Conservation (phyloP, 805 yeast species). For the Myxozyma neotropica region DNA sequence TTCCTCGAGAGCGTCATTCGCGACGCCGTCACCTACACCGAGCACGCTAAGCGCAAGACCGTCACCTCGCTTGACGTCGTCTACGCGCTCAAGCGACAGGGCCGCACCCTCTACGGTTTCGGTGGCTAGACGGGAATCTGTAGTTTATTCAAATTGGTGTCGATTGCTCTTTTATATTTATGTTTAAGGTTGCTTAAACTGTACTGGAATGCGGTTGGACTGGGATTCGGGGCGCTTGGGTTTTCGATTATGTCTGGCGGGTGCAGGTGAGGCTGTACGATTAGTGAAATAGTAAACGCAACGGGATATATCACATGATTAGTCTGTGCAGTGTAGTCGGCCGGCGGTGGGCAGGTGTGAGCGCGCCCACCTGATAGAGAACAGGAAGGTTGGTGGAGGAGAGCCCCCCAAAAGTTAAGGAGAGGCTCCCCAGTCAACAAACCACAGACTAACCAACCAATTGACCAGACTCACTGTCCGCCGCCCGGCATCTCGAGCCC, state of each 20-base stretch:
- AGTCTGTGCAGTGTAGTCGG: too few relatives aligned
- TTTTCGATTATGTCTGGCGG: neutral
- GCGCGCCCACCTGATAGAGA: too few relatives aligned
- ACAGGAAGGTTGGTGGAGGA: too few relatives aligned
- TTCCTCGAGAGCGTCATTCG: slow-evolving; percentile 97
- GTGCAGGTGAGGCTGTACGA: too few relatives aligned
- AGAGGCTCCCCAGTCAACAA: too few relatives aligned
- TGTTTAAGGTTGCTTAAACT: too few relatives aligned
- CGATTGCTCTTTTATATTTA: neutral
- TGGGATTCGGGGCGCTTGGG: neutral
- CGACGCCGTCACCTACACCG: slow-evolving; percentile 99
- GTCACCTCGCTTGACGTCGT: slow-evolving; percentile 98
- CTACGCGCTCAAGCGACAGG: slow-evolving; percentile 99
- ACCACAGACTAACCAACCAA: too few relatives aligned
- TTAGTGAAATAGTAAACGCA: neutral
- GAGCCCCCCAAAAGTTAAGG: too few relatives aligned
- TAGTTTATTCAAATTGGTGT: neutral
- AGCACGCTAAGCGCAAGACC: slow-evolving; percentile 99
- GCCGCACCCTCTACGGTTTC: slow-evolving; percentile 99
- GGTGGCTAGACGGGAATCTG: slow-evolving; percentile 94
- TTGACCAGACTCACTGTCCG: too few relatives aligned
- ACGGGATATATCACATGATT: too few relatives aligned
- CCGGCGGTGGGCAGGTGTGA: too few relatives aligned
- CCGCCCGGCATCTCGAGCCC: too few relatives aligned
- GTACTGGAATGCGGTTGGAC: neutral